Base-by-base conservation (phyloP, 1,139 yeast species). In the Blastobotrys illinoisensis region DNA sequence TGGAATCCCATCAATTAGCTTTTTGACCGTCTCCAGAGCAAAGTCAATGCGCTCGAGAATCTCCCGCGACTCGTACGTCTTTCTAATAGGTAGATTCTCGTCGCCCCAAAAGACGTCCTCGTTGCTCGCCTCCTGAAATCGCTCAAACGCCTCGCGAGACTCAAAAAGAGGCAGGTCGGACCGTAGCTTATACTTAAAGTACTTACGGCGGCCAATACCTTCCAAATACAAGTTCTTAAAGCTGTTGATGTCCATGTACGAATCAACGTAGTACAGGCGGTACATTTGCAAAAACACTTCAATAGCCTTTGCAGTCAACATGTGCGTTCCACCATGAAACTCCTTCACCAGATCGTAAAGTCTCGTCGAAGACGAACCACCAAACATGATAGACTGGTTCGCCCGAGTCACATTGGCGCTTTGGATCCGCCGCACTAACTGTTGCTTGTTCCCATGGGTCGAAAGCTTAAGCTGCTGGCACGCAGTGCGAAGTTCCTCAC, bases 151-250 rank as follows among this genome's bases (percentile, higher is more conserved):
- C 21, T 48, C 58, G 49, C 55, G 48, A 13, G 57, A 51, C 43
- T 44, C 46, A 49, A 62, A 64, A 16, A 60, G 47, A 18, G 46
- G 46, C 4, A 56, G 47, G 14, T 28, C 43, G 3, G 28, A 18
- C 9, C 44, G 43, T 13, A 54, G 24, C 16, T 52, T 52, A 45
- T 61, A 63, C 5, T 46, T 44, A n/a, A 60, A 46, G 36, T 54
- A 54, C 44, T 44, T 28, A 18, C 53, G 51, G 16, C 50, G 49
- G 26, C 48, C 49, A 40, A 52, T 54, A 1, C 50, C 49, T 5
- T 49, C 40, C 32, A 54, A 20, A 44, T 52, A 54, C 24, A 52
- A 20, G 19, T 47, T 46, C 13, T 49, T 47, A 28, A 46, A 50
- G 14, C 46, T 20, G 9, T 21, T 20, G 43, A 36, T 51, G n/a